Evolutionary conservation across 192 early-diverging fungal genomes (phyloP), one percentile per base, ranked within the genome.

Genomic region (Paraglomus occultum): DNA sequence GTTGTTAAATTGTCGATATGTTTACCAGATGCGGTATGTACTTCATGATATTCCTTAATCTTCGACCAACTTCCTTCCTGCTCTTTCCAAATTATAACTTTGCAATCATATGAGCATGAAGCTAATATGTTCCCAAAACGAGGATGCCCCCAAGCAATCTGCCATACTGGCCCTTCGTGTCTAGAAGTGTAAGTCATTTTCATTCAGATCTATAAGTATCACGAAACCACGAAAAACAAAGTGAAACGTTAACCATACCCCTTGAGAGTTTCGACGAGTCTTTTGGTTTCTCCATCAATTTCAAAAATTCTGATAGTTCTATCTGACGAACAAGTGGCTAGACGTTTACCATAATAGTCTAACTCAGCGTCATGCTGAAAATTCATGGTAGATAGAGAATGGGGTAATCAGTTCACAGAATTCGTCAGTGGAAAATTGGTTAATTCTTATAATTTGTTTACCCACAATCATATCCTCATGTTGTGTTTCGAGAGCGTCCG

Each of bases 301-400:
- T 97, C 92, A 74, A 96, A 99, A 40, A 99, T 87, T 54, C 89
- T 89, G 73, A 99, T 92, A 53, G 92, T 90, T 51, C 92, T 83
- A 76, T 99, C 97, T 8, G 96, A 98, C 43, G 97, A 99, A 80
- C 92, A 93, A 1, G 97, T 99, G 5, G 97, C 97, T n/a, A 99
- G 84, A 42, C 90, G 88, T 74, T 92, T 91, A 69, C 94, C 80
- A 63, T 84, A 87, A 71, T 87, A 87, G 66, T 87, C 85, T 22
- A 84, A 80, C 70, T 84, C 81, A 23, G 85, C 85, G 71, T 87
- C 85, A 74, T 87, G 85, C 85, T 87, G 51, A 70, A 54, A 60
- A 14, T 11, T 14, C 17, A 57, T 8, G 17, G 5, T 54, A 43
- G 20, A 64, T n/a, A 42, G 17, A 7, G 11, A 53, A 20, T 64